A percentile compares a stretch with the other conserved stretches of the same genome.
Evolutionary conservation across 257 asterid species (phyloP).

Genomic region (Coffea canephora): DNA sequence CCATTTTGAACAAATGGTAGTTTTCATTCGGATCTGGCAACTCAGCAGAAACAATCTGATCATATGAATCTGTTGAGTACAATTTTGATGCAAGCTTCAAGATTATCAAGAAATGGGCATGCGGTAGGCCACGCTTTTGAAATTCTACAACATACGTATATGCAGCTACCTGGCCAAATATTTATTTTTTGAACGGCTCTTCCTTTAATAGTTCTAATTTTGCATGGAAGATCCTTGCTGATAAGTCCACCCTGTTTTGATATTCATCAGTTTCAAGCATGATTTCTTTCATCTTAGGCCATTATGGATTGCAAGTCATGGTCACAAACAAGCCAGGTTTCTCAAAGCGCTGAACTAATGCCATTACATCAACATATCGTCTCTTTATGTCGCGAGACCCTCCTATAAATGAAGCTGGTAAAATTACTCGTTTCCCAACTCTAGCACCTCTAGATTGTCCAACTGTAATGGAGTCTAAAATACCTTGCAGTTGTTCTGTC

Average conservation of each 20-base stretch:
- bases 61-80: neutral
- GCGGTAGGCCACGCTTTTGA: neutral
- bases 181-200: neutral
- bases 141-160: neutral
- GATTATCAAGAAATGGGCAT: neutral
- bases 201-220: neutral
- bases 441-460: neutral
- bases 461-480: neutral
- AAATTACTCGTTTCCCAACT: neutral
- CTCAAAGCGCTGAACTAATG: too few relatives aligned
- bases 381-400: too few relatives aligned
- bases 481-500: neutral
- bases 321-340: neutral
- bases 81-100: neutral
- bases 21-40: neutral
- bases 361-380: too few relatives aligned
- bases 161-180: neutral
- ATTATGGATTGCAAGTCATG: neutral
- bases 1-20: neutral
- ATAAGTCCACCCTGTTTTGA: neutral
- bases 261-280: neutral
- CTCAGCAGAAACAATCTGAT: neutral
- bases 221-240: neutral
- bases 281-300: neutral
- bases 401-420: too few relatives aligned